Conservation (phyloP, 352 stramenopile genomes). For the Phytophthora macrochlamydospora region DNA sequence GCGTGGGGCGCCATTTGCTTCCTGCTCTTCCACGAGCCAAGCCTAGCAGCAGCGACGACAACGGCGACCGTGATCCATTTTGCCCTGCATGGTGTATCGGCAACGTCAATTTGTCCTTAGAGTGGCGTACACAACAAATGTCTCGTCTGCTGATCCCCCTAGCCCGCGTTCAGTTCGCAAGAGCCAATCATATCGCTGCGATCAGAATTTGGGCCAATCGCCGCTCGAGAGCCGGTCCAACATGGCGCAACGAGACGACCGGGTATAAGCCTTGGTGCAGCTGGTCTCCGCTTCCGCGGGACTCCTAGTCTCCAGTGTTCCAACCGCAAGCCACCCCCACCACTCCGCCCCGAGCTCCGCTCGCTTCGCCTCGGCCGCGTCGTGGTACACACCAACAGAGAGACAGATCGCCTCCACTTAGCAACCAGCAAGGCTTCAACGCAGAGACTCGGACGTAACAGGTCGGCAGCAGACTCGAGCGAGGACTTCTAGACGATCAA, state of each 20-base stretch:
- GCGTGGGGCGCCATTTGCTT: too few species aligned
- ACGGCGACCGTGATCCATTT: too few species aligned
- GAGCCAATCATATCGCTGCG: neutral
- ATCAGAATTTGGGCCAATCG: neutral
- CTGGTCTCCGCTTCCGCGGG: neutral
- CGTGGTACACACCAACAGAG: constrained; percentile 22
- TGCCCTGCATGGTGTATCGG: neutral
- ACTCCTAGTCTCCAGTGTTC: constrained; percentile 14
- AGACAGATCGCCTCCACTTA: constrained; percentile 4
- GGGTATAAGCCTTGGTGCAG: constrained; percentile 14
- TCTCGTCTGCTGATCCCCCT: too few species aligned
- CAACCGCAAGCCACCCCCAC: constrained; percentile 23
- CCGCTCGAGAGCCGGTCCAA: neutral
- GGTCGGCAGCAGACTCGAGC: constrained; percentile 1
- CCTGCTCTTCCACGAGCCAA: too few species aligned
- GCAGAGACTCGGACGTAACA: constrained; percentile 2
- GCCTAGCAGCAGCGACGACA: too few species aligned
- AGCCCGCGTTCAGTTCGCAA: neutral
- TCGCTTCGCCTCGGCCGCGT: constrained; percentile 7
- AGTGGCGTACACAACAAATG: neutral
- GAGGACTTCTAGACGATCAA: neutral
- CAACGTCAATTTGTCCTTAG: neutral
- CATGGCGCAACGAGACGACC: constrained; percentile 7
- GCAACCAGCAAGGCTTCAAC: neutral
- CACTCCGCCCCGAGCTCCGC: constrained; percentile 6